Percentiles rank a stretch among this genome's conserved stretches.
phyloP scores from a whole-genome alignment of 805 yeast genomes.

The Saccharomycopsis lassenensis region DNA sequence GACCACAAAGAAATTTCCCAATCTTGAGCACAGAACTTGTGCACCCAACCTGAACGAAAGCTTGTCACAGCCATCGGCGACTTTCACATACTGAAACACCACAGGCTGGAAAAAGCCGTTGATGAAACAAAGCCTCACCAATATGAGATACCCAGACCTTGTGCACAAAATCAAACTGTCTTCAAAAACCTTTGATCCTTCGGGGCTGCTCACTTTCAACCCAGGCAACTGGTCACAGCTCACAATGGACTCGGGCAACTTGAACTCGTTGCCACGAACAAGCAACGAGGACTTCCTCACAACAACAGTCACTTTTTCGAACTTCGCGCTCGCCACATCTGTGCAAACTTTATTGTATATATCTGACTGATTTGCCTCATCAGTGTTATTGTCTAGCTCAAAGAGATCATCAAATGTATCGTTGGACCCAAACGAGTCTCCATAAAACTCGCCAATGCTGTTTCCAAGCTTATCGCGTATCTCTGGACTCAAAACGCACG shows the following conservation, averaged over 20 bases:
- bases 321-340: neutral
- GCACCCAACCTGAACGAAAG: conserved; percentile 1
- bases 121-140: conserved; percentile 1
- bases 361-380: neutral
- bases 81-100: conserved; percentile 2
- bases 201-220: neutral
- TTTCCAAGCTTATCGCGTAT: neutral
- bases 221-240: neutral
- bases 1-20: conserved; percentile 5
- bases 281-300: conserved; percentile 6
- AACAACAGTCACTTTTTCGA: conserved; percentile 1
- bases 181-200: neutral
- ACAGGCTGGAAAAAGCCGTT: neutral
- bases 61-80: neutral
- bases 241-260: conserved; percentile 4
- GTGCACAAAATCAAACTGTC: conserved; percentile 5
- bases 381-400: neutral
- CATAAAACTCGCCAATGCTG: neutral
- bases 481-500: neutral
- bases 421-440: conserved; percentile 8
- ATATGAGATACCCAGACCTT: conserved; percentile 7
- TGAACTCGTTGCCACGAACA: conserved; percentile 3
- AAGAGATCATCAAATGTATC: conserved; percentile 15
- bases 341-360: neutral
- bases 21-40: conserved; percentile 2